Percentiles rank a stretch among this genome's conserved stretches.
Evolutionary conservation across 2,329 filamentous ascomycete genomes (phyloP).

Genomic region (Aspergillus clavatus): DNA sequence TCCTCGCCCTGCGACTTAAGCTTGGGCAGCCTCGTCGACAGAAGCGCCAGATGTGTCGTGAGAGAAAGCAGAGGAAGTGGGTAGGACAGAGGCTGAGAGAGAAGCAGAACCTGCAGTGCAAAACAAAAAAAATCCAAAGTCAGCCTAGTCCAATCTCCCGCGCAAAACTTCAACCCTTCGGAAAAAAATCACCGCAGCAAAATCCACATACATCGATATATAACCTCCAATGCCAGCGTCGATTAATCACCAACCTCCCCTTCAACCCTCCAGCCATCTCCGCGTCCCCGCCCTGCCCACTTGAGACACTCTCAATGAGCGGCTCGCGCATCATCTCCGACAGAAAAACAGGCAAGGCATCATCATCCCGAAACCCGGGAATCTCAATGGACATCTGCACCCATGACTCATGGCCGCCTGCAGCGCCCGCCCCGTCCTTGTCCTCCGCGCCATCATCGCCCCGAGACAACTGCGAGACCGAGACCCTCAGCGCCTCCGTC

Average conservation of each 20-base stretch:
- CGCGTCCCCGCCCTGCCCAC: conserved; percentile 71
- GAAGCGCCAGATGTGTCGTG: conserved; percentile 87
- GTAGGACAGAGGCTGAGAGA: conserved; percentile 89
- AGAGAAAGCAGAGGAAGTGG: conserved; percentile 88
- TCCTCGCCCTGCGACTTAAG: conserved; percentile 88
- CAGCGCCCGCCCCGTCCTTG: conserved; percentile 20
- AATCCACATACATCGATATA: conserved; percentile 98
- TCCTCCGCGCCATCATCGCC: conserved; percentile 22
- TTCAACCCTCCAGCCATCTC: conserved; percentile 63
- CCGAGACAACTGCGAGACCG: conserved; percentile 31
- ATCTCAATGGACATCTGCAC: conserved; percentile 89
- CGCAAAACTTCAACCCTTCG: too few relatives aligned
- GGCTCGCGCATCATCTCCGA: conserved; percentile 85
- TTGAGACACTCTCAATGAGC: conserved; percentile 64
- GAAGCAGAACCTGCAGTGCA: conserved; percentile 71
- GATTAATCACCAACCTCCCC: conserved; percentile 77
- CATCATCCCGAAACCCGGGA: conserved; percentile 84
- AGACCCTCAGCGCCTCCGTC: conserved; percentile 30
- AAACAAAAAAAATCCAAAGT: conserved; percentile 1
- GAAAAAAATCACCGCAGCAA: too few relatives aligned
- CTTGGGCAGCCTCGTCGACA: conserved; percentile 76
- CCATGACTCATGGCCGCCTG: conserved; percentile 61
- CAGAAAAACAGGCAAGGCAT: conserved; percentile 80
- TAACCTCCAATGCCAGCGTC: conserved; percentile 90
- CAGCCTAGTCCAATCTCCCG: too few relatives aligned